Evolutionary conservation across 164 flowering plant genomes (phyloP), one percentile per base, ranked within the genome.

Genomic region (Echeveria elegans): DNA sequence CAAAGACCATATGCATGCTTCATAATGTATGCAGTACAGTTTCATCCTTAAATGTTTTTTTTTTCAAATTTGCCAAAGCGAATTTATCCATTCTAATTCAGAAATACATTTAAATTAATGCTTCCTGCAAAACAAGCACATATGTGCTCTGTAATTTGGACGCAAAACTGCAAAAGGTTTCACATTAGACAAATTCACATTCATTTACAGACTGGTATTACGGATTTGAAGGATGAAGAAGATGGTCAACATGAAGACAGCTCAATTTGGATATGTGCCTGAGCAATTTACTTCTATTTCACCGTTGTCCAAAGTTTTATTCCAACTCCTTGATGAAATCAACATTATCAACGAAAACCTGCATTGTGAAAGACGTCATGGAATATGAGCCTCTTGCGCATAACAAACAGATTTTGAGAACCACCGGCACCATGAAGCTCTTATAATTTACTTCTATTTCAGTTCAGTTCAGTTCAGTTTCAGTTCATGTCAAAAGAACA

Each of bases 331-430:
- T 93, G 41, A 81, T 72, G 67, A 93, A 90, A 76, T 93, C 97
- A 48, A 85, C 71, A 61, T 93, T 90, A 69, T 93, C 98, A 62
- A 93, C 97, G 76, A 93, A 90, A 65, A 90, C 97, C 96, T 90
- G 90, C 70, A 75, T 26, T 56, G 59, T n/a, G 30, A 52, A 36
- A 19, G 24, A 67, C 15, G n/a, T 53, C 24, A 53, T 24, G 15
- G 4, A 56, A 26, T 14, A 43, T 16, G 0, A 14, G 16, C 15
- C 38, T 32, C 29, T 8, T 36, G 21, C 21, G 24, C 0, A 7
- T 18, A 58, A n/a, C 24, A 28, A 37, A 38, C 19, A 30, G 23
- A 45, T 15, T 31, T 0, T 53, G 60, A 53, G 1, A 26, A 53
- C 60, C 11, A 12, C 21, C 29, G 15, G 40, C 28, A 63, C 64